These are phyloP conservation scores for Straminergon stramineum DNA, from an alignment of 225 moss, liverwort and hornwort species.

Conservation along the genomic window DNA sequence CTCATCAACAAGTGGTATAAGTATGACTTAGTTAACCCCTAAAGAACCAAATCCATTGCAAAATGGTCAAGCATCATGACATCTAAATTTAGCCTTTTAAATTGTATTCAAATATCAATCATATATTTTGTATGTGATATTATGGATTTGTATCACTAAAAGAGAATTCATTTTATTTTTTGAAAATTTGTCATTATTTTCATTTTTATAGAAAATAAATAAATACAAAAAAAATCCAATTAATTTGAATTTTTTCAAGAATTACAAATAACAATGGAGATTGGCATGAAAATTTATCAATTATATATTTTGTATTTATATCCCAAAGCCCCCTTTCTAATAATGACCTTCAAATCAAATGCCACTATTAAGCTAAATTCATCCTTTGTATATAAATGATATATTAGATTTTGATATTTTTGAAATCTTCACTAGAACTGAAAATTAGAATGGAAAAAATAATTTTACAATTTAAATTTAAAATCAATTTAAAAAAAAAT, in stretches of 20 bases:
- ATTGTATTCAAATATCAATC: not conserved
- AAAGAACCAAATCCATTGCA: not conserved
- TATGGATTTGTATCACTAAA: not conserved
- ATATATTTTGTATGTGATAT: not conserved
- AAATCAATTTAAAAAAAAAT: not conserved
- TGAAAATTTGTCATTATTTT: not conserved
- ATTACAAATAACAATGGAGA: fast-evolving
- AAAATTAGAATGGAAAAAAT: not conserved
- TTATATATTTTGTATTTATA: not conserved
- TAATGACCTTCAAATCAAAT: not conserved
- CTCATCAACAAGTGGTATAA: not conserved
- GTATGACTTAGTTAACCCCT: not conserved
- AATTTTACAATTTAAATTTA: not conserved
- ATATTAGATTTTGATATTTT: not conserved
- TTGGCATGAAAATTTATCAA: not conserved
- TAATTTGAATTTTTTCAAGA: not conserved
- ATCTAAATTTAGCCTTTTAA: not conserved
- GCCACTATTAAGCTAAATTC: not conserved
- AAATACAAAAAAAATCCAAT: too few species aligned
- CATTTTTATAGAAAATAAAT: too few species aligned
- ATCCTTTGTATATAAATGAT: not conserved
- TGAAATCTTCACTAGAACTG: not conserved
- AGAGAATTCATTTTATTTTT: not conserved
- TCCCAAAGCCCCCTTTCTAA: too few species aligned
- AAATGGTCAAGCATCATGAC: not conserved